These are phyloP conservation scores for Colletotrichum truncatum DNA, from an alignment of 2,329 filamentous ascomycete genomes.

Conservation along the genomic window DNA sequence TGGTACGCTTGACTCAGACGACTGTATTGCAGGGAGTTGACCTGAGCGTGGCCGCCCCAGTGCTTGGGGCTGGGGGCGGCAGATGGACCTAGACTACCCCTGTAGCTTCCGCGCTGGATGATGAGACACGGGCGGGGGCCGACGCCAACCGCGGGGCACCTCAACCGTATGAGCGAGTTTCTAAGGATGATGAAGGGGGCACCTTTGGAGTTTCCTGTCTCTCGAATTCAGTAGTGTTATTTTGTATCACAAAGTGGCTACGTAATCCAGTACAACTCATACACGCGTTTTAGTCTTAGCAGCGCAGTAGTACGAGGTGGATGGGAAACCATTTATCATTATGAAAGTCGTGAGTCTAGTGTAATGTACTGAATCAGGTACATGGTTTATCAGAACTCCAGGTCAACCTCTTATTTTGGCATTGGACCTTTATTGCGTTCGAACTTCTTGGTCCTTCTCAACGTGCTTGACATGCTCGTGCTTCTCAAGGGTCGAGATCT, in stretches of 20 bases:
- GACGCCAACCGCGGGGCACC: conserved; percentile 12
- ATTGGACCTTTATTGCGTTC: conserved; percentile 68
- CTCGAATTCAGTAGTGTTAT: no score
- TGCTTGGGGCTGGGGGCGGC: background rate
- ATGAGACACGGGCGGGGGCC: conserved; percentile 15
- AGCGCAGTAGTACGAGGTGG: no score
- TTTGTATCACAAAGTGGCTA: no score
- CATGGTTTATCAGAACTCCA: background rate
- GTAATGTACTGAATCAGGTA: conserved; percentile 4
- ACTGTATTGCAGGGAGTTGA: background rate
- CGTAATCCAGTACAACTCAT: background rate
- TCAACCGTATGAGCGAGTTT: background rate
- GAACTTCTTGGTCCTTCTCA: conserved; percentile 77
- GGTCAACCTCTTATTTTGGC: background rate
- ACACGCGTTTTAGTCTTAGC: no score
- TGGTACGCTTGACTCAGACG: conserved; percentile 11
- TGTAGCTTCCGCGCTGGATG: conserved; percentile 5
- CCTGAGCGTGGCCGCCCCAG: background rate
- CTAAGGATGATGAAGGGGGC: background rate
- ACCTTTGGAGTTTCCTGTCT: no score
- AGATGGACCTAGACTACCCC: background rate
- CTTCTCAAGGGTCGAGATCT: conserved; percentile 70
- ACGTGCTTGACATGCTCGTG: conserved; percentile 79
- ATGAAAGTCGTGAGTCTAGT: conserved; percentile 4
- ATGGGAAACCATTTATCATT: no score